phyloP scores from a whole-genome alignment of 768 basidiomycete genomes.

The Tubosaeta sp. region DNA sequence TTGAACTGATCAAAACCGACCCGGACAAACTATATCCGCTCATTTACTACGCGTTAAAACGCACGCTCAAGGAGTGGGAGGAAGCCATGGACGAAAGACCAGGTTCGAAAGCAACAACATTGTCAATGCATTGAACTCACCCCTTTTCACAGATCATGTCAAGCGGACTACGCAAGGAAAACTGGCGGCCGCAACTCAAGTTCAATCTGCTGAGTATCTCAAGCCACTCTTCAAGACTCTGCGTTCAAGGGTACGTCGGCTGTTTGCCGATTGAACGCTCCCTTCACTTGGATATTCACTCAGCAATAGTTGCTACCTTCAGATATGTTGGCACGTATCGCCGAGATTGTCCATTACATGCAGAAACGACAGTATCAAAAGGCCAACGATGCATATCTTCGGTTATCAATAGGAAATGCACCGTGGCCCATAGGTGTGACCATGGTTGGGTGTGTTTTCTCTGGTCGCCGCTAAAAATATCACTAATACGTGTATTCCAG shows the following conservation, averaged over 20 bases:
- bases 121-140: constrained; percentile 1
- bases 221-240: constrained; percentile 94
- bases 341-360: constrained; percentile 96
- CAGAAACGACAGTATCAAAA: constrained; percentile 92
- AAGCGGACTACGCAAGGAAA: constrained; percentile 91
- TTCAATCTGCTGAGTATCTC: constrained; percentile 92
- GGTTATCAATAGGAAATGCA: constrained; percentile 95
- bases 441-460: constrained; percentile 82
- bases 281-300: constrained; percentile 8
- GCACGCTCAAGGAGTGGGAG: constrained; percentile 93
- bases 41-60: constrained; percentile 94
- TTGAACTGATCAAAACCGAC: constrained; percentile 80
- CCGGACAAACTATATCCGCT: constrained; percentile 95
- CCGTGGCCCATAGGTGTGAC: constrained; percentile 99
- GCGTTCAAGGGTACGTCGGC: constrained; percentile 71
- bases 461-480: not conserved
- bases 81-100: constrained; percentile 92
- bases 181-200: constrained; percentile 90
- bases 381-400: constrained; percentile 96
- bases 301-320: constrained; percentile 60
- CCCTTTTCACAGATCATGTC: constrained; percentile 55
- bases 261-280: not conserved
- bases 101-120: constrained; percentile 42
- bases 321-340: constrained; percentile 81
- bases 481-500: constrained; percentile 34